A percentile compares a stretch with the other conserved stretches of the same genome.
Conservation (phyloP, 164 flowering plant species). For the Aristolochia fimbriata region DNA sequence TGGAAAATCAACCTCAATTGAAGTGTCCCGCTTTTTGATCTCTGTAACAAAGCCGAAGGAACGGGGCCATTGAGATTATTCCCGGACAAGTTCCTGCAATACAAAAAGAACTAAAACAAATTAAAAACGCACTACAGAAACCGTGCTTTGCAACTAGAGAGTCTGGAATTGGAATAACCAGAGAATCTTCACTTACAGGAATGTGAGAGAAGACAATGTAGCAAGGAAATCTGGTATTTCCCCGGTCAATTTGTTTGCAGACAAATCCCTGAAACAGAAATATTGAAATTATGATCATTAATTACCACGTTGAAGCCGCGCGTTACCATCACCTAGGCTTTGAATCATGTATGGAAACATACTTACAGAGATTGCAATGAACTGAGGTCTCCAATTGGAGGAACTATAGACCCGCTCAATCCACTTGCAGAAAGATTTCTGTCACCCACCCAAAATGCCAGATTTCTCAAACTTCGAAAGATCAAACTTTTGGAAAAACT, state of each 20-base stretch:
- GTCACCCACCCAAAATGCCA: neutral
- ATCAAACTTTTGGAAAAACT: too few relatives aligned
- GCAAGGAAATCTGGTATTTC: constrained; percentile 2
- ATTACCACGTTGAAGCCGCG: too few relatives aligned
- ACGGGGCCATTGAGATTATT: constrained; percentile 1
- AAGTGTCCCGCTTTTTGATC: constrained; percentile 1
- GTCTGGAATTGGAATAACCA: too few relatives aligned
- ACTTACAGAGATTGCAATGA: neutral
- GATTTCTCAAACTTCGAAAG: neutral
- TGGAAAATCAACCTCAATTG: neutral
- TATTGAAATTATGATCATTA: neutral
- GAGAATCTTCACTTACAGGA: neutral
- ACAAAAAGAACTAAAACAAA: too few relatives aligned
- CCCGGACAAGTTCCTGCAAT: neutral
- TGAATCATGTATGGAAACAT: neutral
- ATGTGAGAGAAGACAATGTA: neutral
- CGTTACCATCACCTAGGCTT: neutral
- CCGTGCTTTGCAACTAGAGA: too few relatives aligned
- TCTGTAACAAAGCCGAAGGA: neutral
- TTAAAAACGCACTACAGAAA: too few relatives aligned
- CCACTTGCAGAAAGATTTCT: constrained; percentile 1
- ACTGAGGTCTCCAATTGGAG: neutral
- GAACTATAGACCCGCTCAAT: neutral
- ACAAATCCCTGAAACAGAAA: constrained; percentile 1
- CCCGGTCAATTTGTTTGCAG: constrained; percentile 2